Base-by-base conservation (phyloP, 78 protist genomes). In the Planoprotostelium fungivorum region DNA sequence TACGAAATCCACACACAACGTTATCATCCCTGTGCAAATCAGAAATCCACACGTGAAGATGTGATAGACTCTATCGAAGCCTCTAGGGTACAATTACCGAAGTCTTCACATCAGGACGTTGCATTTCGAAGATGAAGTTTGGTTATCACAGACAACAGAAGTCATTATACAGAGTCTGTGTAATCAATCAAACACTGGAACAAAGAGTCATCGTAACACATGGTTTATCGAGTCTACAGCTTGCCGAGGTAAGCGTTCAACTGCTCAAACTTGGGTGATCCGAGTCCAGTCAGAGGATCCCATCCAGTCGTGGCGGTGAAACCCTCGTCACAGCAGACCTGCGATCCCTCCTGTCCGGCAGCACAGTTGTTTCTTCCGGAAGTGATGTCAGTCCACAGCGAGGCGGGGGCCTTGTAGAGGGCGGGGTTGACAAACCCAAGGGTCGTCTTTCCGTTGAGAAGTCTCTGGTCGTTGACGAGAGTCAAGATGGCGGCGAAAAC, bases 381-480 rank as follows among this genome's bases (percentile, higher is more conserved):
- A 36, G 91, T 88, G 35, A 93, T 85, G 88, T 93, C 95, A 36
- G 0, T 87, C 88, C 31, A 93, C 37, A 10, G 28, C 37, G n/a
- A 5, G 0, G 87, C 34, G 29, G 89, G 36, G 1, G 85, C 84
- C 16, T 87, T 23, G 29, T 91, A 93, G 35, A 93, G 84, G 36
- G 89, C 38, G 35, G 95, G 95, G 0, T 92, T 93, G 29, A 91
- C 31, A 38, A 92, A 93, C 34, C 95, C 95, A 25, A 93, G 87
- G 1, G 93, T 1, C 10, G 91, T 29, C 91, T 84, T 89, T 28
- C 88, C 88, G 31, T 29, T 5, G 0, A 16, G 34, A 23, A 93
- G 31, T 28, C 94, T 92, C 36, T 88, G 84, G 84, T 85, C 87
- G 87, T 93, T 93, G 86, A 93, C 38, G 84, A 93, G 89, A 25